Percentiles rank a stretch among this genome's conserved stretches.
Conservation (phyloP, 768 basidiomycete genomes). For the Amanita muscaria region DNA sequence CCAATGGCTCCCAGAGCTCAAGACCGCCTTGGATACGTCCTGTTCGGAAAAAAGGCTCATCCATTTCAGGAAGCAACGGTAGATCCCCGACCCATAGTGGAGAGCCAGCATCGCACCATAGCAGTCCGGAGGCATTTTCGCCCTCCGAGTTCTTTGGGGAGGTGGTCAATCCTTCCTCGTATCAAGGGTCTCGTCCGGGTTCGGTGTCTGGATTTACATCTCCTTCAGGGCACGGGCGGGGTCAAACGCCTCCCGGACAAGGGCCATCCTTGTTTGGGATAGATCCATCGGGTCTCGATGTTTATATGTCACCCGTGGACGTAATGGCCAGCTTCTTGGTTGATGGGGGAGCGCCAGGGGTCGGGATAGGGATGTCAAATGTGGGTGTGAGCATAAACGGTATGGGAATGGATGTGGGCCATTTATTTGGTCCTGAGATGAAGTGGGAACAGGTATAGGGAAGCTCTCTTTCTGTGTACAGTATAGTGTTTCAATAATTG, state of each 20-base stretch:
- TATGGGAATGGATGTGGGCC: slow-evolving; percentile 12
- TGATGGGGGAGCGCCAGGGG: slow-evolving; percentile 38
- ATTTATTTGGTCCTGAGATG: slow-evolving; percentile 14
- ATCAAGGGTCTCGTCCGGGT: slow-evolving; percentile 14
- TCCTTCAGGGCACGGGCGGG: not conserved
- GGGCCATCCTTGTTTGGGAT: slow-evolving; percentile 6
- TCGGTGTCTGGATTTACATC: slow-evolving; percentile 10
- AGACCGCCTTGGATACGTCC: slow-evolving; percentile 88
- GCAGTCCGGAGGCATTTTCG: slow-evolving; percentile 62
- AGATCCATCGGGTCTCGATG: slow-evolving; percentile 5
- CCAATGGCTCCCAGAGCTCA: slow-evolving; percentile 12
- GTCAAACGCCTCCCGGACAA: not conserved
- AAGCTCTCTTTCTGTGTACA: too few relatives aligned
- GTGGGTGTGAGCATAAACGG: not conserved
- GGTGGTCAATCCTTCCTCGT: slow-evolving; percentile 18
- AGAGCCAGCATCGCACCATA: slow-evolving; percentile 37
- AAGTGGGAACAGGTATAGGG: too few relatives aligned
- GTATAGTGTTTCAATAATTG: too few relatives aligned
- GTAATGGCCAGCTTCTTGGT: slow-evolving; percentile 51
- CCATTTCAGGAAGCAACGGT: slow-evolving; percentile 24
- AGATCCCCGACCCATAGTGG: slow-evolving; percentile 27
- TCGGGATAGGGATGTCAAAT: slow-evolving; percentile 3
- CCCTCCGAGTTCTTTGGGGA: slow-evolving; percentile 48
- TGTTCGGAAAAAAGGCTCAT: slow-evolving; percentile 66
- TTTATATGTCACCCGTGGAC: slow-evolving; percentile 52